These are phyloP conservation scores for Yarrowia keelungensis DNA, from an alignment of 805 yeast species.

Conservation along the genomic window DNA sequence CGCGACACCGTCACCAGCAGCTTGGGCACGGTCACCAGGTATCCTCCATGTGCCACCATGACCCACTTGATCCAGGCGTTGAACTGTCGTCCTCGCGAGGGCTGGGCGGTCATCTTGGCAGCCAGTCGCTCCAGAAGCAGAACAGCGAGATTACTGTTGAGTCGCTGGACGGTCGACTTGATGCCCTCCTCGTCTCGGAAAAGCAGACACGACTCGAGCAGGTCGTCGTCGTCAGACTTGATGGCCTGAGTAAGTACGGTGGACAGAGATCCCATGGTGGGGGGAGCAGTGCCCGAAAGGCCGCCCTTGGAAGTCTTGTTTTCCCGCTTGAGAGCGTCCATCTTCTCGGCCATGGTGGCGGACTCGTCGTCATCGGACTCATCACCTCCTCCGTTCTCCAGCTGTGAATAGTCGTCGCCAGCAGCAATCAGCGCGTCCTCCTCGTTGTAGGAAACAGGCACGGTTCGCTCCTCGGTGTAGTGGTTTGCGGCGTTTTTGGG, in stretches of 20 bases:
- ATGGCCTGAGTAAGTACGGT: conserved; percentile 88
- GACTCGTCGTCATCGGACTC: conserved; percentile 47
- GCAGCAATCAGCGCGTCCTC: conserved; percentile 48
- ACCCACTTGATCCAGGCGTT: conserved; percentile 83
- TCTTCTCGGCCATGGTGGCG: conserved; percentile 54
- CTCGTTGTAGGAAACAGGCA: conserved; percentile 48
- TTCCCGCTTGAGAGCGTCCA: conserved; percentile 50
- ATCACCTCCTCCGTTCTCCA: conserved; percentile 44
- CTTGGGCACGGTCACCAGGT: conserved; percentile 60
- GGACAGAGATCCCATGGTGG: conserved; percentile 50
- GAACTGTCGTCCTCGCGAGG: conserved; percentile 59
- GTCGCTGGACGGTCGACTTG: conserved; percentile 61
- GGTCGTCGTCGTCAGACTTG: conserved; percentile 81
- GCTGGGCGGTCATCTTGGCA: conserved; percentile 59
- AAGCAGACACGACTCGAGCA: conserved; percentile 81
- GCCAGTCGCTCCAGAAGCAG: conserved; percentile 58
- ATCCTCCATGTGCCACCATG: conserved; percentile 71
- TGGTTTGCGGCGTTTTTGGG: conserved; percentile 43
- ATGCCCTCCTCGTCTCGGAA: conserved; percentile 60
- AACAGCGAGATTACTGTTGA: conserved; percentile 56
- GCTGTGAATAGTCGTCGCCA: conserved; percentile 49
- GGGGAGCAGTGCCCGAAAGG: conserved; percentile 41
- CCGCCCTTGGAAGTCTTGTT: conserved; percentile 42
- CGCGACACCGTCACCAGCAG: conserved; percentile 62
- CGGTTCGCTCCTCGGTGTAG: conserved; percentile 34